Percentiles rank a stretch among this genome's conserved stretches.
phyloP scores from a whole-genome alignment of 768 basidiomycete genomes.

The Saitozyma sp. region DNA sequence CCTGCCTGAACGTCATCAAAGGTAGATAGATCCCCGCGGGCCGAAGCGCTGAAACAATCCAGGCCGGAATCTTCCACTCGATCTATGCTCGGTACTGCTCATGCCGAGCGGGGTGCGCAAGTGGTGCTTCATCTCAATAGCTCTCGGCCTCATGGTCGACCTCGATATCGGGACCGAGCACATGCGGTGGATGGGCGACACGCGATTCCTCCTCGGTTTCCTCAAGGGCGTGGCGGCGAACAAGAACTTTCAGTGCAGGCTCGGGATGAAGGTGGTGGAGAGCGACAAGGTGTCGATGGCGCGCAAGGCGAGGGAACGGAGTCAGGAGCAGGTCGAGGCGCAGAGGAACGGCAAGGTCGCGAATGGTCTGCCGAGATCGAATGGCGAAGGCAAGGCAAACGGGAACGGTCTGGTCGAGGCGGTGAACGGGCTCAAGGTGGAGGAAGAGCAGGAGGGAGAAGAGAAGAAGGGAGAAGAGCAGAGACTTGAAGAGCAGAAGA shows the following conservation, averaged over 20 bases:
- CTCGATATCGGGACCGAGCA: slow-evolving; percentile 50
- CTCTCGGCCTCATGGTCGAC: slow-evolving; percentile 48
- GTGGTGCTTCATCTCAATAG: slow-evolving; percentile 44
- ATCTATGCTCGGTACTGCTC: slow-evolving; percentile 47
- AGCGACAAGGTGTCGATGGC: slow-evolving; percentile 18
- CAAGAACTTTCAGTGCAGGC: slow-evolving; percentile 31
- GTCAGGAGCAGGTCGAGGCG: slow-evolving; percentile 7
- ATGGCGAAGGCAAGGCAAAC: neutral
- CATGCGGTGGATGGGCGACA: slow-evolving; percentile 52
- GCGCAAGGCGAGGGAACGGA: slow-evolving; percentile 13
- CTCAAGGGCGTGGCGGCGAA: slow-evolving; percentile 37
- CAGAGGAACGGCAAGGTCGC: neutral
- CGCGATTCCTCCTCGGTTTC: slow-evolving; percentile 49
- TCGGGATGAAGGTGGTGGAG: slow-evolving; percentile 45
- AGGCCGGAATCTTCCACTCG: slow-evolving; percentile 42
- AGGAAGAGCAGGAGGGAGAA: neutral
- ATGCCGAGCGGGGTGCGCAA: slow-evolving; percentile 27
- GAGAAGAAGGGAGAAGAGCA: neutral
- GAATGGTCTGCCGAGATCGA: neutral
- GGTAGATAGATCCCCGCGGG: slow-evolving; percentile 19
- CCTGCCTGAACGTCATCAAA: slow-evolving; percentile 51
- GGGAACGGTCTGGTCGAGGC: slow-evolving; percentile 6
- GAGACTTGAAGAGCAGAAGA: neutral
- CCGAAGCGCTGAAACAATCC: neutral
- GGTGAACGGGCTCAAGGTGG: slow-evolving; percentile 3